Percentiles rank a stretch among this genome's conserved stretches.
These are phyloP conservation scores for Talaromyces sp. DNA, from an alignment of 2,329 filamentous ascomycete genomes.

Conservation along the genomic window DNA sequence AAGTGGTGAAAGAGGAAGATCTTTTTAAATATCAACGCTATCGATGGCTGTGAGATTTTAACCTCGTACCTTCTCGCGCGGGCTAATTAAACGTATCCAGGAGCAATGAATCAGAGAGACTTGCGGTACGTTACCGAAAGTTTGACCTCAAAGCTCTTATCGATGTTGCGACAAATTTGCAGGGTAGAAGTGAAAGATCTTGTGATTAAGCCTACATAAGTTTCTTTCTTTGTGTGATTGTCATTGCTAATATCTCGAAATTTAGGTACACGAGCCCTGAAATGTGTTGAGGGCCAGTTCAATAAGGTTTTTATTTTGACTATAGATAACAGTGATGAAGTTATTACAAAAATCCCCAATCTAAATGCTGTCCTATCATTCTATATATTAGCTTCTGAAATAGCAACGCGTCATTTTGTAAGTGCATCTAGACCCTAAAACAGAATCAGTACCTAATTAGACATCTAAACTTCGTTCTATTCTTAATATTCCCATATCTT, in stretches of 20 bases:
- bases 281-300: slow-evolving; percentile 21
- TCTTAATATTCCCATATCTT: slow-evolving; percentile 30
- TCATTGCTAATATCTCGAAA: not conserved
- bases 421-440: slow-evolving; percentile 1
- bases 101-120: slow-evolving; percentile 20
- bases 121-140: slow-evolving; percentile 22
- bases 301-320: slow-evolving; percentile 22
- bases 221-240: not conserved
- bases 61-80: slow-evolving; percentile 5
- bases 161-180: slow-evolving; percentile 11
- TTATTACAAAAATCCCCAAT: slow-evolving; percentile 16
- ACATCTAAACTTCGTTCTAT: slow-evolving; percentile 11
- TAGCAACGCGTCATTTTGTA: slow-evolving; percentile 22
- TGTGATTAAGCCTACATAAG: not conserved
- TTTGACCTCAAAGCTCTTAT: slow-evolving; percentile 22
- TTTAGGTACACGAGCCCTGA: slow-evolving; percentile 14
- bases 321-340: slow-evolving; percentile 17
- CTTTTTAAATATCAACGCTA: slow-evolving; percentile 23
- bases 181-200: slow-evolving; percentile 1
- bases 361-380: slow-evolving; percentile 16
- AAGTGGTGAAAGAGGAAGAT: slow-evolving; percentile 17
- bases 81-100: slow-evolving; percentile 15
- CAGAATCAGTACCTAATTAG: not conserved
- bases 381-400: slow-evolving; percentile 19
- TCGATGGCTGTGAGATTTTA: slow-evolving; percentile 20